Conservation (phyloP, 441 rosid species). For the Croton laevigatus region DNA sequence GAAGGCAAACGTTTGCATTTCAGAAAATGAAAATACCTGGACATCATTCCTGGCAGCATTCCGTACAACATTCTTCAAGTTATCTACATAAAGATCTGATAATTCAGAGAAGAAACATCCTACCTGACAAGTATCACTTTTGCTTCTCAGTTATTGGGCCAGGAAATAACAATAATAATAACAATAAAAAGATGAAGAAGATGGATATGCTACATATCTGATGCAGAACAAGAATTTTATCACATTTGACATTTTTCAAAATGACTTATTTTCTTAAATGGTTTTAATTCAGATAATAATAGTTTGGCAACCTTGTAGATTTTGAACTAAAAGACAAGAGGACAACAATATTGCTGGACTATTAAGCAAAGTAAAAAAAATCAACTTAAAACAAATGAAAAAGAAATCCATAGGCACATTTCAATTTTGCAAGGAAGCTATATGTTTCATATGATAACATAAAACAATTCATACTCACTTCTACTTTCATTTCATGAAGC, state of each 20-base stretch:
- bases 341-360: neutral
- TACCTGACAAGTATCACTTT: slow-evolving; percentile 40
- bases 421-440: neutral
- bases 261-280: neutral
- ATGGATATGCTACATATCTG: neutral
- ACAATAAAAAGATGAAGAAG: neutral
- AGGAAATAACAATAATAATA: slow-evolving; percentile 8
- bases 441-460: neutral
- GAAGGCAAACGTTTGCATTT: slow-evolving; percentile 11
- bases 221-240: slow-evolving; percentile 6
- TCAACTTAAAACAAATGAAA: neutral
- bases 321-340: neutral
- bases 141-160: slow-evolving; percentile 9
- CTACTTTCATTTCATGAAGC: neutral
- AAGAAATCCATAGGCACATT: neutral
- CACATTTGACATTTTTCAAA: neutral
- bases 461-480: neutral
- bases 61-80: slow-evolving; percentile 40
- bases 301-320: neutral
- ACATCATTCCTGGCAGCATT: slow-evolving; percentile 30
- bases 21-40: slow-evolving; percentile 41
- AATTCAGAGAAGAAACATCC: slow-evolving; percentile 55
- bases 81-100: slow-evolving; percentile 46
- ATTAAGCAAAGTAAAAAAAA: neutral
- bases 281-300: neutral